Percentiles rank a stretch among this genome's conserved stretches.
phyloP scores from a whole-genome alignment of 768 basidiomycete species.

The Artomyces pyxidatus region DNA sequence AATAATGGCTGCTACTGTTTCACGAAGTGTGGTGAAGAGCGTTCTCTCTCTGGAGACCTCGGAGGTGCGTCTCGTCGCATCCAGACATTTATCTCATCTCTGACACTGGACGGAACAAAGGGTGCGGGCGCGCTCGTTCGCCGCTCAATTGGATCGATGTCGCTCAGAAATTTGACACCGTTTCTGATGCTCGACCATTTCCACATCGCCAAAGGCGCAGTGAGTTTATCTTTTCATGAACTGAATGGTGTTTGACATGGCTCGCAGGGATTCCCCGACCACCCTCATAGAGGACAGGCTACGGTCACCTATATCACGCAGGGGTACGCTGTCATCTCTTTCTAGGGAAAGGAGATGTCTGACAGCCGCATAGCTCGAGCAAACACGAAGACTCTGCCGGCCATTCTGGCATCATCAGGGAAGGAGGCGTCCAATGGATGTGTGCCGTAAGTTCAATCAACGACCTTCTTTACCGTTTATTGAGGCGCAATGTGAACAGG shows the following conservation, averaged over 20 bases:
- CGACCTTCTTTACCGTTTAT: not conserved
- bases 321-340: conserved; percentile 41
- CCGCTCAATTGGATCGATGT: conserved; percentile 73
- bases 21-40: conserved; percentile 66
- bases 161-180: conserved; percentile 74
- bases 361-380: conserved; percentile 37
- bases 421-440: conserved; percentile 97
- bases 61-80: conserved; percentile 37
- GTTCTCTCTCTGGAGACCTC: conserved; percentile 70
- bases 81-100: conserved; percentile 2
- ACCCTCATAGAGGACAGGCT: conserved; percentile 86
- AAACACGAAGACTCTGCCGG: conserved; percentile 90
- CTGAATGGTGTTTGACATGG: too few relatives aligned
- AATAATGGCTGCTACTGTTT: conserved; percentile 33
- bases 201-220: conserved; percentile 59
- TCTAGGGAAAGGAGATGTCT: too few relatives aligned
- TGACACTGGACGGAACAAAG: conserved; percentile 25
- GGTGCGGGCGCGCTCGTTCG: conserved; percentile 80
- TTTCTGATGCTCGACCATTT: conserved; percentile 91
- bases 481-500: too few relatives aligned
- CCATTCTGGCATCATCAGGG: conserved; percentile 64
- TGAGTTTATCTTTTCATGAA: conserved; percentile 31
- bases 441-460: conserved; percentile 45
- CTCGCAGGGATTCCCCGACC: conserved; percentile 86
- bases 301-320: conserved; percentile 87